Evolutionary conservation across 2,329 filamentous ascomycete species (phyloP), one percentile per base, ranked within the genome.

Genomic region (Thermothelomyces thermophilus): DNA sequence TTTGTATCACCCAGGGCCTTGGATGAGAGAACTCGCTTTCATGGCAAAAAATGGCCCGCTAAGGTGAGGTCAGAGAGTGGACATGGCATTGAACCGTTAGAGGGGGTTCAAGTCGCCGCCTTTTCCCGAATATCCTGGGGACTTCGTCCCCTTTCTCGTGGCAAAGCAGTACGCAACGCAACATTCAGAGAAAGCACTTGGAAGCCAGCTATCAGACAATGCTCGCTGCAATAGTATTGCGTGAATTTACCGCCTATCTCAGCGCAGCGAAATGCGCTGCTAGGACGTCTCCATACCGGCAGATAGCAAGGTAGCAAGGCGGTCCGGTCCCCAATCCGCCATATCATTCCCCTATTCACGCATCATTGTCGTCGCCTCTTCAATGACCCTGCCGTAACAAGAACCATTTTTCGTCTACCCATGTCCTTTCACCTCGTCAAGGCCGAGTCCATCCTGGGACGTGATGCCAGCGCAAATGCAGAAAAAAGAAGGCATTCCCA

Each of bases 351-450:
- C n/a, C 10, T 35, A 13, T 2, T 28, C 41, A 20, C 14, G 19
- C 35, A 14, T 45, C 35, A 50, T 31, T 42, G 22, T 46, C 36
- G 34, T 37, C 30, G 28, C 17, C 13, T 30, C 24, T 24, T 37
- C 33, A 35, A 16, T 35, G 33, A 6, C 17, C 41, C 42, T 6
- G 7, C 7, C 40, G 24, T 36, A 46, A 35, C 30, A 46, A 41
- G 26, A 30, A 28, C 48, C 28, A 31, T 43, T 43, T n/a, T 46
- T 44, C 48, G 31, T 31, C 36, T 36, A 37, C 26, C 39, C 31
- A 26, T 33, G 31, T 34, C 49, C 35, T 46, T n/a, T n/a, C n/a
- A n/a, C n/a, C 39, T 51, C 43, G 36, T 47, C 43, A 46, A 51
- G 24, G 19, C 40, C 24, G 13, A 42, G 7, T 10, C 22, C n/a